Base-by-base conservation (phyloP, 2,329 filamentous ascomycete species). In the Paraconiothyrium brasiliense region DNA sequence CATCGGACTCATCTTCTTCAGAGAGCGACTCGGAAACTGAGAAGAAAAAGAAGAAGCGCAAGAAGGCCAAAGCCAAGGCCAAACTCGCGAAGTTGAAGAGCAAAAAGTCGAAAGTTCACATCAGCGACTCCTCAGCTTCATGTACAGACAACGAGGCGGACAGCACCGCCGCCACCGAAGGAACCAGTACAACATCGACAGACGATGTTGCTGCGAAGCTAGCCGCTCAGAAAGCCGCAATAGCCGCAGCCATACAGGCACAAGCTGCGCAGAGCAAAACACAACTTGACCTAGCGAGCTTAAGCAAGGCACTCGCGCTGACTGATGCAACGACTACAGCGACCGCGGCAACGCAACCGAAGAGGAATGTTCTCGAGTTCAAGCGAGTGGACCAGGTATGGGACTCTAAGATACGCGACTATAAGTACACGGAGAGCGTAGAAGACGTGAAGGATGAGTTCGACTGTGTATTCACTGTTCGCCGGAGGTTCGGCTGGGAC, bases 401-500 rank as follows among this genome's bases (percentile, higher is more conserved):
- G 81, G 85, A 84, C 58, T 76, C 70, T 20, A 73, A 75, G 54
- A 69, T 76, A 2, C 69, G 62, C 7, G 87, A 89, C 67, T 91
- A 87, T 80, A 89, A 89, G 72, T 83, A 90, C 39, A 88, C 85
- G n/a, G 89, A 90, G 70, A 90, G 87, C 13, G 83, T 86, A 3
- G 84, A 89, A 58, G 86, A 89, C 54, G 83, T 85, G n/a, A 86
- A 87, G 30, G 84, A 87, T 57, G 86, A 91, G 67, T 94, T 93
- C 76, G 89, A 94, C 62, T 95, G 90, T 55, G 72, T 76, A 3
- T 97, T 97, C 76, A 92, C 93, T 27, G 91, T 97, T 16, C 88
- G 92, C 16, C 86, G 93, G 58, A 90, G 87, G 14, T 96, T 97
- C 75, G 90, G 94, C 76, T 92, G 87, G 87, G 91, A 95, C 68